Conservation (phyloP, 345 rosid species). For the Erodium maritimum region DNA sequence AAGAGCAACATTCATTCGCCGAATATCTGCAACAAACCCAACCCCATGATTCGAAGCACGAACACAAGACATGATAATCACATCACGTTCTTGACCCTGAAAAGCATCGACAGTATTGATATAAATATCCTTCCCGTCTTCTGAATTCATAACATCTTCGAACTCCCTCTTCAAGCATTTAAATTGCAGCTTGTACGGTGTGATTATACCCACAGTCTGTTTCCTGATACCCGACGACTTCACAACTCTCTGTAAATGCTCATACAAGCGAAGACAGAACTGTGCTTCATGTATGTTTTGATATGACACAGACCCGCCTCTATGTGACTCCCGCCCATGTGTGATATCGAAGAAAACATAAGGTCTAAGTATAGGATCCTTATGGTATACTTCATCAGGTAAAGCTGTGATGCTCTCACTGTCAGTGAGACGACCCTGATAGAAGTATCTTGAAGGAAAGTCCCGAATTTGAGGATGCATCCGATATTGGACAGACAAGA, state of each 20-base stretch:
- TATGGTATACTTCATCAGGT: conserved; percentile 80
- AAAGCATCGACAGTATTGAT: conserved; percentile 98
- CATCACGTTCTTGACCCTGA: conserved; percentile 99
- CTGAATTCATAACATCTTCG: conserved; percentile 60
- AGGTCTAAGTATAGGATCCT: conserved; percentile 80
- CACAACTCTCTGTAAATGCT: conserved; percentile 73
- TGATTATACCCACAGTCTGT: conserved; percentile 81
- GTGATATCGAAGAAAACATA: conserved; percentile 78
- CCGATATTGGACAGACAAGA: conserved; percentile 91
- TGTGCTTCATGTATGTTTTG: conserved; percentile 91
- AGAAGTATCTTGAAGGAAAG: conserved; percentile 90
- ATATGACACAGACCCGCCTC: conserved; percentile 94
- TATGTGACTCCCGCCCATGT: conserved; percentile 91
- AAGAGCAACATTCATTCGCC: conserved; percentile 98
- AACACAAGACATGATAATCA: conserved; percentile 97
- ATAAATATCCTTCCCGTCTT: conserved; percentile 87
- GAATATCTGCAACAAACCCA: conserved; percentile 93
- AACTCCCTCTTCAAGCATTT: conserved; percentile 91
- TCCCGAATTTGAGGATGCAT: conserved; percentile 98
- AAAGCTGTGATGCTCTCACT: conserved; percentile 70
- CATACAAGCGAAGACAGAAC: conserved; percentile 77
- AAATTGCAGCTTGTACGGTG: conserved; percentile 95
- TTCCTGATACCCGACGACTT: conserved; percentile 58
- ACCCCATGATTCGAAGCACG: conserved; percentile 95
- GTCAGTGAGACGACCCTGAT: conserved; percentile 93